A percentile compares a stretch with the other conserved stretches of the same genome.
Evolutionary conservation across 148 eudicot genomes (phyloP).

Genomic region (Beta vulgaris): DNA sequence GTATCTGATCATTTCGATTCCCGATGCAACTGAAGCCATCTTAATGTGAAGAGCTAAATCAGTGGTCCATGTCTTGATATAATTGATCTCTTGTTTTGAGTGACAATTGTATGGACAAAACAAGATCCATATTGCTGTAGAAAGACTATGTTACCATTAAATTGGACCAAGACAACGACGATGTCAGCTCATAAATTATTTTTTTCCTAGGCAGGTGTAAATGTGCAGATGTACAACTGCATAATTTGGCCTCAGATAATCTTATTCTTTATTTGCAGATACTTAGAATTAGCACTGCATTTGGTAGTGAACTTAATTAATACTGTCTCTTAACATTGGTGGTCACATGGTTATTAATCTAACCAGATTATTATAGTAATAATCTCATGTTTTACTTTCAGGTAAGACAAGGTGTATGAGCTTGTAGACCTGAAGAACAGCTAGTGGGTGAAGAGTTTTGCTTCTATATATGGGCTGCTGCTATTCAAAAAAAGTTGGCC

Average conservation of each 20-base stretch:
- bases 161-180: too few species aligned
- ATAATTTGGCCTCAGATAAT: too few species aligned
- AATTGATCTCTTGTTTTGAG: not conserved
- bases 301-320: not conserved
- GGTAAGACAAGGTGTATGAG: constrained; percentile 16
- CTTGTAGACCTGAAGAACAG: constrained; percentile 11
- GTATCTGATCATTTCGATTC: not conserved
- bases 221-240: too few species aligned
- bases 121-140: not conserved
- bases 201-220: too few species aligned
- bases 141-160: too few species aligned
- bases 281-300: not conserved
- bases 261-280: not conserved
- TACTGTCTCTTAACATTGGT: not conserved
- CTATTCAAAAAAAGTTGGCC: constrained; percentile 47
- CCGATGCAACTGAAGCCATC: not conserved
- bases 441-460: constrained; percentile 14
- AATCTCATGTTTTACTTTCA: constrained; percentile 13
- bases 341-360: not conserved
- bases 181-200: too few species aligned
- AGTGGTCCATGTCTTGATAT: not conserved
- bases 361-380: not conserved
- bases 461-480: constrained; percentile 67
- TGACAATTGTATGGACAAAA: not conserved
- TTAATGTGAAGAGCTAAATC: not conserved